phyloP scores from a whole-genome alignment of 2,329 filamentous ascomycete genomes.

The Achaetomium macrosporum region DNA sequence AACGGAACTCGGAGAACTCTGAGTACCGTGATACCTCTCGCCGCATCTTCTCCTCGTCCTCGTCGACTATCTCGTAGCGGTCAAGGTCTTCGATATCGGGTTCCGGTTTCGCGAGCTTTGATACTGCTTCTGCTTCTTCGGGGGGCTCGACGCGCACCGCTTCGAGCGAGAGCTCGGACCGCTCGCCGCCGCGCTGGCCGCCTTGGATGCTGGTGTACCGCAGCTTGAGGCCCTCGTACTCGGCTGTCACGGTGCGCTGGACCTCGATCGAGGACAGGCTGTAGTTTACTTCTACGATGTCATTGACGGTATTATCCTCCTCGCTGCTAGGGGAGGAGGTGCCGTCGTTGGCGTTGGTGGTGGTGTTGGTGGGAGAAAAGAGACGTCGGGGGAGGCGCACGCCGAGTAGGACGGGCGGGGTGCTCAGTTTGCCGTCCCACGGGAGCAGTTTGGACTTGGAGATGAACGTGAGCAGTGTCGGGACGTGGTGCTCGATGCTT shows the following conservation, averaged over 20 bases:
- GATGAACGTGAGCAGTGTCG: conserved; percentile 40
- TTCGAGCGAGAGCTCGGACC: conserved; percentile 46
- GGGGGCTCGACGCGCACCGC: conserved; percentile 22
- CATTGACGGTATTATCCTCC: not conserved
- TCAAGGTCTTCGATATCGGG: not conserved
- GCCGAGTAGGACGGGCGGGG: conserved; percentile 28
- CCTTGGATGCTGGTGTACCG: conserved; percentile 48
- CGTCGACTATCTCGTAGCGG: not conserved
- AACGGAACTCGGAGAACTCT: not conserved
- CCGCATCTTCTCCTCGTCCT: not conserved
- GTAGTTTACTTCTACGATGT: conserved; percentile 29
- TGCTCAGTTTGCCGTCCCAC: conserved; percentile 45
- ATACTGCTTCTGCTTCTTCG: not conserved
- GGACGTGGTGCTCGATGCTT: conserved; percentile 25
- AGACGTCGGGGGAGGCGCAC: conserved; percentile 23
- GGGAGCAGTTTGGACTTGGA: conserved; percentile 41
- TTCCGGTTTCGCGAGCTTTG: no score
- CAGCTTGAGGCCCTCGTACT: conserved; percentile 41
- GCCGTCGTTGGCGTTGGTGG: not conserved
- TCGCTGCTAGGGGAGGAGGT: not conserved
- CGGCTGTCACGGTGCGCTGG: conserved; percentile 39
- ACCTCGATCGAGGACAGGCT: conserved; percentile 49
- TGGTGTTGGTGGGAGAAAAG: not conserved
- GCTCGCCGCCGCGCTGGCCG: conserved; percentile 44
- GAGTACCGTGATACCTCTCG: no score